Conservation (phyloP, 129 eudicot species). For the Ambrosia artemisiifolia region DNA sequence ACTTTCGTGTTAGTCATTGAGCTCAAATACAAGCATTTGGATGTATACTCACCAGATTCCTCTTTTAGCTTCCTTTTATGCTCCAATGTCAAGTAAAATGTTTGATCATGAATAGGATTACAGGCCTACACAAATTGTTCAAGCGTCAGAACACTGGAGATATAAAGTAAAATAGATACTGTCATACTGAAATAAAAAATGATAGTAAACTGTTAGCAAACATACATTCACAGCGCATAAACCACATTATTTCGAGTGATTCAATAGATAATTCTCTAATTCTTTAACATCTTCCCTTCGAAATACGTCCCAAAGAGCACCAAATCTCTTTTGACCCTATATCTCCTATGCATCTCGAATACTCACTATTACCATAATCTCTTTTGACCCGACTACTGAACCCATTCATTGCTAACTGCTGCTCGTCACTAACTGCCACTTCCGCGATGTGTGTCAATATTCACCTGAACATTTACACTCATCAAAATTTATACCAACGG, state of each 20-base stretch:
- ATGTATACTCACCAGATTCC: conserved; percentile 50
- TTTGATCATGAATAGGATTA: conserved; percentile 70
- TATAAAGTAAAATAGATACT: not conserved
- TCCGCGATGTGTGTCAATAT: no score
- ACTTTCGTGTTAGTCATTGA: conserved; percentile 60
- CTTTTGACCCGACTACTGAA: no score
- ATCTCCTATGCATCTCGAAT: not conserved
- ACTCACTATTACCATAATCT: no score
- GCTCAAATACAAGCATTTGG: conserved; percentile 12
- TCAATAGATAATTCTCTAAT: conserved; percentile 44
- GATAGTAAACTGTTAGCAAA: conserved; percentile 4
- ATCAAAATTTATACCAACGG: no score
- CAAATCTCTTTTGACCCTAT: conserved; percentile 28
- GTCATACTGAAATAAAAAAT: not conserved
- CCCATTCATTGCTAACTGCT: no score
- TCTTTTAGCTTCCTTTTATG: conserved; percentile 74
- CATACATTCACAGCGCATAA: not conserved
- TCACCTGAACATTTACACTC: no score
- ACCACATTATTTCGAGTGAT: conserved; percentile 57
- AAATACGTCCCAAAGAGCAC: conserved; percentile 87
- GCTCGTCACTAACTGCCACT: no score
- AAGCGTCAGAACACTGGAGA: not conserved
- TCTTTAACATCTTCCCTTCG: conserved; percentile 66
- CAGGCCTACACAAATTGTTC: conserved; percentile 35
- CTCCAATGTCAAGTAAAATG: conserved; percentile 64